Percentiles rank a stretch among this genome's conserved stretches.
Conservation (phyloP, 176 grass and related monocot species). For the Triticum aestivum region IWGSC_CS_RefSeq_v2.1 NC_057812.1:227599526-227600025, state of each 20-base stretch:
- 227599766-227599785: conserved; percentile 56
- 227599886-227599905: not conserved
- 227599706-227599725: conserved; percentile 35
- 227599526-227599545: conserved; percentile 64
- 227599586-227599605: conserved; percentile 37
- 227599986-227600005: not conserved
- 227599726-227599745: conserved; percentile 37
- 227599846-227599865: not conserved
- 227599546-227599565: conserved; percentile 73
- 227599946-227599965: not conserved
- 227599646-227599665: conserved; percentile 44
- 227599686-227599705: conserved; percentile 22
- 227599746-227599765: conserved; percentile 29
- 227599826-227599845: conserved; percentile 1
- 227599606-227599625: conserved; percentile 73
- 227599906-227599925: not conserved
- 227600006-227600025: not conserved
- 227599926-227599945: not conserved
- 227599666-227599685: conserved; percentile 41
- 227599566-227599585: conserved; percentile 81
- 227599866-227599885: not conserved
- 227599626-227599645: conserved; percentile 45
- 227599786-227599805: conserved; percentile 70
- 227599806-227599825: conserved; percentile 75
- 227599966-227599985: not conserved